phyloP scores from a whole-genome alignment of 2,329 filamentous ascomycete species.

The Parastagonospora nodorum region DNA sequence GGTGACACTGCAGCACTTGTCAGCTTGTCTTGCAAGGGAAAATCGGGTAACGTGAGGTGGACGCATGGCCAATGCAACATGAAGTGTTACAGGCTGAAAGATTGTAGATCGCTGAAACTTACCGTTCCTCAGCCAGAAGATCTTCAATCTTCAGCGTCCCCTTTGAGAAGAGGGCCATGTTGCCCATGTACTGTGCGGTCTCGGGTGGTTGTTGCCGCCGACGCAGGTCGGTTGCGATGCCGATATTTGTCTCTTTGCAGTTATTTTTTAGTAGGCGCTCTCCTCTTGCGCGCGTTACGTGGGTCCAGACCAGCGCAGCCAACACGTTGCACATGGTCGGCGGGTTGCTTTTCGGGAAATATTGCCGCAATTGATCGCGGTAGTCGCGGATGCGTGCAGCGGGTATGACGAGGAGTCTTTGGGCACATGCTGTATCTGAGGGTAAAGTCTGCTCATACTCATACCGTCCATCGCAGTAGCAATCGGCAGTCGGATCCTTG shows the following conservation, averaged over 20 bases:
- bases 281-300: constrained; percentile 40
- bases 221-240: constrained; percentile 38
- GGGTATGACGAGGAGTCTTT: constrained; percentile 36
- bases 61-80: constrained; percentile 4
- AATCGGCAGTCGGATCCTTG: constrained; percentile 25
- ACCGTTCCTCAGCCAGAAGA: constrained; percentile 33
- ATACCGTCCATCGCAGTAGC: constrained; percentile 33
- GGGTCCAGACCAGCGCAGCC: constrained; percentile 43
- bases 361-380: constrained; percentile 27
- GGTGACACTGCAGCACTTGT: constrained; percentile 33
- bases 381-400: constrained; percentile 31
- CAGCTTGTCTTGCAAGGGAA: constrained; percentile 12
- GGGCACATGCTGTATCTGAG: constrained; percentile 28
- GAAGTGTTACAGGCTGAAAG: constrained; percentile 6
- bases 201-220: constrained; percentile 32
- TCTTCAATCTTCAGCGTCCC: constrained; percentile 32
- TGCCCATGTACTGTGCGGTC: constrained; percentile 34
- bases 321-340: constrained; percentile 41
- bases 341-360: constrained; percentile 22
- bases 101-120: constrained; percentile 17
- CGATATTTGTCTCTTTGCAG: constrained; percentile 30
- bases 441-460: constrained; percentile 34
- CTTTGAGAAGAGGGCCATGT: constrained; percentile 39
- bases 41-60: constrained; percentile 8
- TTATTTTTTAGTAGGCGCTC: constrained; percentile 20